phyloP scores from a whole-genome alignment of 164 flowering plant species.

The Aristolochia contorta region DNA sequence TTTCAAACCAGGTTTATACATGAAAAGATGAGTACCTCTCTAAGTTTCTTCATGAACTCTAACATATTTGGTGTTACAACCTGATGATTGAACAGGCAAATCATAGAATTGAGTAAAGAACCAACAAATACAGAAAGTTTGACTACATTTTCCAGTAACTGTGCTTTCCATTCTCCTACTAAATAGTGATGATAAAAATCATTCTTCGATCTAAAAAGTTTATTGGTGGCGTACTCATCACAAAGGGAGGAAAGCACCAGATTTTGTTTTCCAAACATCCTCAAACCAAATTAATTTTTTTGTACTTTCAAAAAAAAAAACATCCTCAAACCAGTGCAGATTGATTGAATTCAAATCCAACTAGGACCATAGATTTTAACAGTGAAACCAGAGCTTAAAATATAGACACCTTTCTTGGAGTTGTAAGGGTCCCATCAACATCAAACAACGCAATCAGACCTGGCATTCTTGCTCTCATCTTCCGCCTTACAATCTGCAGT shows the following conservation, averaged over 20 bases:
- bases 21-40: constrained; percentile 43
- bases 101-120: too few species aligned
- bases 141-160: too few species aligned
- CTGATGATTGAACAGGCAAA: constrained; percentile 21
- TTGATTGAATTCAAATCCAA: background rate
- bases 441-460: constrained; percentile 88
- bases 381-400: constrained; percentile 3
- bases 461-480: constrained; percentile 59
- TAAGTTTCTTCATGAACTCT: constrained; percentile 60
- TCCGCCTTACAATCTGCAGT: constrained; percentile 7
- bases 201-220: too few species aligned
- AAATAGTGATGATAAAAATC: too few species aligned
- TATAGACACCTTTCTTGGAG: constrained; percentile 72
- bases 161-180: too few species aligned
- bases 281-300: too few species aligned
- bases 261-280: too few species aligned
- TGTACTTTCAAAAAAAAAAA: too few species aligned
- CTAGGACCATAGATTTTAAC: background rate
- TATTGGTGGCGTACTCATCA: too few species aligned
- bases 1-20: background rate
- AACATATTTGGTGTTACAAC: constrained; percentile 61
- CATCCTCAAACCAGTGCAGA: too few species aligned
- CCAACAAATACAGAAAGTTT: too few species aligned
- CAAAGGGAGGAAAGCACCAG: too few species aligned
- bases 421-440: constrained; percentile 98